Evolutionary conservation across 345 rosid species (phyloP).

Genomic region (Anacardium occidentale): DNA sequence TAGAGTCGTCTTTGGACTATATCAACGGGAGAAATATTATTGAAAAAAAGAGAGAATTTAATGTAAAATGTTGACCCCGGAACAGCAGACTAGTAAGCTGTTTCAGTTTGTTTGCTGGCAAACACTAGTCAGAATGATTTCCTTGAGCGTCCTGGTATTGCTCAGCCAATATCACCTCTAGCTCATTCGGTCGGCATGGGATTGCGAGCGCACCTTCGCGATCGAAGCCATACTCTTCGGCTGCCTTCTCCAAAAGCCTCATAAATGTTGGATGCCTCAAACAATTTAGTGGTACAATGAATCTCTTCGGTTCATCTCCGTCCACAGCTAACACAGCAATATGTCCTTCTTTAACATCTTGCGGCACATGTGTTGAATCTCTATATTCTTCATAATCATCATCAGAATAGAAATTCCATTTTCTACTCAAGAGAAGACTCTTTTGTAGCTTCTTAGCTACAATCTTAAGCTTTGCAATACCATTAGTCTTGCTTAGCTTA

Average conservation of each 20-base stretch:
- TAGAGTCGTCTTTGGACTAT: background rate
- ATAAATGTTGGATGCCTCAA: constrained; percentile 46
- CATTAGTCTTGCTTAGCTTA: constrained; percentile 27
- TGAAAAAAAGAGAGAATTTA: background rate
- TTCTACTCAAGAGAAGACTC: constrained; percentile 27
- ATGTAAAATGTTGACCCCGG: no score
- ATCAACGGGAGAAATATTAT: background rate
- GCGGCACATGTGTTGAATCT: constrained; percentile 34
- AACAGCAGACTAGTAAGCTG: background rate
- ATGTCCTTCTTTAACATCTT: constrained; percentile 77
- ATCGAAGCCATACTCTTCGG: constrained; percentile 52
- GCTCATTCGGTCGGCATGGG: constrained; percentile 42
- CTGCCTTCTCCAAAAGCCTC: constrained; percentile 45
- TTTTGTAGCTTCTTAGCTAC: constrained; percentile 33
- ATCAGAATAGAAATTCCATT: background rate
- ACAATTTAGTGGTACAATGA: constrained; percentile 51
- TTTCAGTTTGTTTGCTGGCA: constrained; percentile 6
- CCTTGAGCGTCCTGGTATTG: background rate
- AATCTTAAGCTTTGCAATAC: constrained; percentile 32
- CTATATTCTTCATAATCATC: constrained; percentile 17
- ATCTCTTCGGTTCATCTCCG: constrained; percentile 45
- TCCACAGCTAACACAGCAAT: constrained; percentile 61
- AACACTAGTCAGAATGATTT: no score
- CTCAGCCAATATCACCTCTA: constrained; percentile 40
- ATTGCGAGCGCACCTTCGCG: constrained; percentile 43